Evolutionary conservation across 257 asterid genomes (phyloP), one percentile per base, ranked within the genome.

Genomic region (Solanum tarapatanum): DNA sequence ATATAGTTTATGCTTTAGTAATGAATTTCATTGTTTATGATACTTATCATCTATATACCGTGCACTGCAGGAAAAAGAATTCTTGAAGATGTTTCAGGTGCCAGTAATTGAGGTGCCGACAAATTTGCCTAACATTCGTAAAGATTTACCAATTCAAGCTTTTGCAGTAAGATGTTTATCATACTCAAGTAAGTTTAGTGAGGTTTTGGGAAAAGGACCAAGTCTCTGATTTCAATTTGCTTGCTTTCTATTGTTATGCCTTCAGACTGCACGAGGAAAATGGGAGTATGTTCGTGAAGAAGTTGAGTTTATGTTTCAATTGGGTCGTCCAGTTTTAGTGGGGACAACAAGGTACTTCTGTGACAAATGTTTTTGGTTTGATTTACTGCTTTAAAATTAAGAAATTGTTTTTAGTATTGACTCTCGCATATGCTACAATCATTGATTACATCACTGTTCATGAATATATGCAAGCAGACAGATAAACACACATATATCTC

Each of bases 81-180:
- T 97, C 91, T 90, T 96, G 91, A 97, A 97, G 90, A 95, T 96
- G 97, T 97, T 95, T 86, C 94, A 93, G 90, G 87, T 88, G 90
- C 99, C 99, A 86, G 99, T 97, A 70, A 93, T 97, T 92, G 99
- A 93, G 91, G 96, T 97, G 86, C 99, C 99, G 68, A 96, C 99
- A 36, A 97, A 96, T 92, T 92, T 93, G 96, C 91, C 96, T 83
- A 97, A 94, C 90, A 93, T 95, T 90, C 98, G 99, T 86, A 86
- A 93, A 39, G 99, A 97, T 91, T 92, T 95, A 83, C 98, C 98
- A 32, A 93, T 92, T 89, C 98, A 95, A 91, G 98, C 99, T 90
- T 97, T 95, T 93, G 99, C 98, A 33, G 99, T 97, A 92, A 94
- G 98, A 90, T 26, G 76, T 4, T 77, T 74, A 55, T 41, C 48